Percentiles rank a stretch among this genome's conserved stretches.
Evolutionary conservation across 202 grass and related monocot species (phyloP).

Genomic region (Schoenoplectus tabernaemontani): DNA sequence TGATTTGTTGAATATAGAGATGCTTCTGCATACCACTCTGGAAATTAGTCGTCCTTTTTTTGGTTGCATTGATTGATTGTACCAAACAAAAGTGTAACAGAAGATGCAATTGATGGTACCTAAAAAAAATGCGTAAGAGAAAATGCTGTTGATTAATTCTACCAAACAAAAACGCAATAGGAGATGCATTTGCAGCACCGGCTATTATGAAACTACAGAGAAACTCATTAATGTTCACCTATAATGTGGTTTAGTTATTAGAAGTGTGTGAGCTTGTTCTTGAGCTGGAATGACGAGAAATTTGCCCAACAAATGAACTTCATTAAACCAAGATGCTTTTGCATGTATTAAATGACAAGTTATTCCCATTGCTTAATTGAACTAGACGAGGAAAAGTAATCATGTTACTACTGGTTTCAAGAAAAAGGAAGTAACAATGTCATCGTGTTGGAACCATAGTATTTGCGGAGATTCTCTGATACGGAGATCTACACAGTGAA

Average conservation of each 20-base stretch:
- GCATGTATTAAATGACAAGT: background rate
- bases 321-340: background rate
- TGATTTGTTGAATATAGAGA: background rate
- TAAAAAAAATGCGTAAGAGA: background rate
- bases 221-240: conserved; percentile 4
- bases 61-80: background rate
- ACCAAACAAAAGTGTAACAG: background rate
- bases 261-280: background rate
- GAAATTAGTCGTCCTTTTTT: background rate
- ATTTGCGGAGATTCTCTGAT: too few species aligned
- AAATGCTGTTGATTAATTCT: background rate
- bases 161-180: background rate
- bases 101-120: background rate
- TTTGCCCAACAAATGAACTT: background rate
- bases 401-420: too few species aligned
- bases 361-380: background rate
- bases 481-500: too few species aligned
- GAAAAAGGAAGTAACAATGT: background rate
- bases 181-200: background rate
- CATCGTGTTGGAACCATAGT: too few species aligned
- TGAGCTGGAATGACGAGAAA: background rate
- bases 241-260: background rate
- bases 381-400: background rate
- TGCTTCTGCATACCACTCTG: background rate
- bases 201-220: background rate